Percentiles rank a stretch among this genome's conserved stretches.
Evolutionary conservation across 805 yeast species (phyloP).

Genomic region (Babjeviella inositovora): DNA sequence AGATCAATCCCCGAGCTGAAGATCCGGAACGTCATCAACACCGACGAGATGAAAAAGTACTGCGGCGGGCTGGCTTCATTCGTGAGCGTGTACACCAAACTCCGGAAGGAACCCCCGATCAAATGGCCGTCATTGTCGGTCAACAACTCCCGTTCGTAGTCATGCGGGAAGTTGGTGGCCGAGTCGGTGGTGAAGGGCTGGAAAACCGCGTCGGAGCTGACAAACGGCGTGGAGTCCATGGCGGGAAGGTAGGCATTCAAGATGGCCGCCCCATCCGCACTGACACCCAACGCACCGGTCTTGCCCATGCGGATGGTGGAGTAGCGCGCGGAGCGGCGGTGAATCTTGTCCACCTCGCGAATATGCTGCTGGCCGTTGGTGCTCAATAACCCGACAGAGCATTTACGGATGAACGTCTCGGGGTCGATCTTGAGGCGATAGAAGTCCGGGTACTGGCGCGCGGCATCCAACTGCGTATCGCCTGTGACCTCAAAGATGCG

Average conservation of each 20-base stretch:
- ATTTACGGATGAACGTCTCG: slow-evolving; percentile 38
- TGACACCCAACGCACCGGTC: slow-evolving; percentile 19
- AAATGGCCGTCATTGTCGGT: slow-evolving; percentile 33
- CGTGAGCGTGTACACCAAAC: slow-evolving; percentile 47
- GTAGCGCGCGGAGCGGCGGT: slow-evolving; percentile 15
- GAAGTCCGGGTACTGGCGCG: slow-evolving; percentile 56
- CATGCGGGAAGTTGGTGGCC: too few relatives aligned
- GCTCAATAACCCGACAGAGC: slow-evolving; percentile 47
- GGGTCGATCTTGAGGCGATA: slow-evolving; percentile 38
- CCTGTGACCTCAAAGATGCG: slow-evolving; percentile 39
- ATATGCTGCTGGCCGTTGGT: too few relatives aligned
- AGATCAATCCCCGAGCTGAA: slow-evolving; percentile 56
- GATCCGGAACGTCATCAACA: slow-evolving; percentile 61
- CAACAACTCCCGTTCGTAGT: slow-evolving; percentile 24
- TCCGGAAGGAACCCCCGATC: slow-evolving; percentile 58
- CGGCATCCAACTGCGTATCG: slow-evolving; percentile 43
- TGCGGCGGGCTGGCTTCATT: slow-evolving; percentile 52
- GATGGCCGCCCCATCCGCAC: slow-evolving; percentile 21
- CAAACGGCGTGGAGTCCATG: too few relatives aligned
- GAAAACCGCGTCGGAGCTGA: too few relatives aligned
- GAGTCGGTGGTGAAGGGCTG: too few relatives aligned
- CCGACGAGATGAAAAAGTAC: slow-evolving; percentile 53
- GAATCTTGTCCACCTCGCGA: too few relatives aligned
- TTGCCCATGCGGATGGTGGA: slow-evolving; percentile 20
- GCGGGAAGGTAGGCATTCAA: too few relatives aligned